phyloP scores from a whole-genome alignment of 129 eudicot genomes.

The Artemisia tridentata region DNA sequence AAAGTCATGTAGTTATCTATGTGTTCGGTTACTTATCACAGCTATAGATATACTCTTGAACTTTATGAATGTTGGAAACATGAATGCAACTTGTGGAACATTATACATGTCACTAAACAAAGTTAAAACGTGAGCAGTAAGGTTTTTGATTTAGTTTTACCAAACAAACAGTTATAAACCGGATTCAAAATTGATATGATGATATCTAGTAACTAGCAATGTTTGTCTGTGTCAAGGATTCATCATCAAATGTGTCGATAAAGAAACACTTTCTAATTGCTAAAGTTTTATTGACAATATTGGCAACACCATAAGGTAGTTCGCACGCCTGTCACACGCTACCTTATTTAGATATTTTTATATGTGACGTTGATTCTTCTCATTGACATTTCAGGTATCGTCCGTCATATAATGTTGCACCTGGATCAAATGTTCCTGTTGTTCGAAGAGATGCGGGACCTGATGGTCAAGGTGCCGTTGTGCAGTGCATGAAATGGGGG shows the following conservation, averaged over 20 bases:
- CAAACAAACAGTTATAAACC: too few relatives aligned
- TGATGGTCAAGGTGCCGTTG: constrained; percentile 53
- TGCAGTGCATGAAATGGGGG: constrained; percentile 99
- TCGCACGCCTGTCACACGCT: too few relatives aligned
- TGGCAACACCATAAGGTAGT: neutral
- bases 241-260: neutral
- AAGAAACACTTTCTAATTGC: constrained; percentile 13
- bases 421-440: constrained; percentile 77
- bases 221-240: constrained; percentile 1
- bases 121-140: too few relatives aligned
- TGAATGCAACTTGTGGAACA: neutral
- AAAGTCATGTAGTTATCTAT: too few relatives aligned
- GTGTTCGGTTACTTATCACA: too few relatives aligned
- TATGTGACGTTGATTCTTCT: neutral
- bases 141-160: too few relatives aligned
- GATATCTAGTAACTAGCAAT: constrained; percentile 4
- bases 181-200: too few relatives aligned
- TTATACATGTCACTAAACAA: neutral
- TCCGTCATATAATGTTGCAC: constrained; percentile 82
- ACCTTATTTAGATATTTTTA: too few relatives aligned
- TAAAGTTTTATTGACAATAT: neutral
- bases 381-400: constrained; percentile 50
- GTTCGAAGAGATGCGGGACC: constrained; percentile 63
- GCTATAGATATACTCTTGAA: neutral
- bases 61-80: neutral